These are phyloP conservation scores for Symbiodinium natans DNA, from an alignment of 73 alveolate species.

Conservation along the genomic window DNA sequence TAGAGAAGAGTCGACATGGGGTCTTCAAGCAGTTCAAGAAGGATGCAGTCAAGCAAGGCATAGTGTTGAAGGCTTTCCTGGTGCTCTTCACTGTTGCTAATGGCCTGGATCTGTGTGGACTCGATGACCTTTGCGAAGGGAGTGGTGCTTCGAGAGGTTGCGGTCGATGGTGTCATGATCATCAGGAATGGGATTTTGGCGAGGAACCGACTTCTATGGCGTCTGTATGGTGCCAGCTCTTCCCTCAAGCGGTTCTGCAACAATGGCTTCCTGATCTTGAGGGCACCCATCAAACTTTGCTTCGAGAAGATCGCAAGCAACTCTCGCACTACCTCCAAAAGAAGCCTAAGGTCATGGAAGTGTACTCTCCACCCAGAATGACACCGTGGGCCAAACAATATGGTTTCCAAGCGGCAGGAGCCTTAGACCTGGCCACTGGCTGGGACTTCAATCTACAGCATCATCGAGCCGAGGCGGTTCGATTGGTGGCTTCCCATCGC, in stretches of 20 bases:
- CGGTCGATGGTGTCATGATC: too few species aligned
- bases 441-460: neutral
- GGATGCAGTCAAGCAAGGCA: neutral
- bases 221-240: too few species aligned
- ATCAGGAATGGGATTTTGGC: too few species aligned
- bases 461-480: neutral
- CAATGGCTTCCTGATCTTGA: neutral
- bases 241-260: neutral
- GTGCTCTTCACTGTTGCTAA: neutral
- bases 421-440: neutral
- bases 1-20: neutral
- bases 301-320: too few species aligned
- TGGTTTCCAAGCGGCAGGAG: neutral
- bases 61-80: neutral
- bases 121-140: neutral
- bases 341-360: too few species aligned
- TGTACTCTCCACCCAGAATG: neutral
- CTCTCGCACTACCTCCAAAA: neutral
- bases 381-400: neutral
- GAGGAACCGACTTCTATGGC: too few species aligned
- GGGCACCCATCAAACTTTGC: neutral
- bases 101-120: neutral
- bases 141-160: too few species aligned
- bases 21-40: neutral
- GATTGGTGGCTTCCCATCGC: neutral